Base-by-base conservation (phyloP, 2,329 filamentous ascomycete genomes). In the Claviceps sp. region DNA sequence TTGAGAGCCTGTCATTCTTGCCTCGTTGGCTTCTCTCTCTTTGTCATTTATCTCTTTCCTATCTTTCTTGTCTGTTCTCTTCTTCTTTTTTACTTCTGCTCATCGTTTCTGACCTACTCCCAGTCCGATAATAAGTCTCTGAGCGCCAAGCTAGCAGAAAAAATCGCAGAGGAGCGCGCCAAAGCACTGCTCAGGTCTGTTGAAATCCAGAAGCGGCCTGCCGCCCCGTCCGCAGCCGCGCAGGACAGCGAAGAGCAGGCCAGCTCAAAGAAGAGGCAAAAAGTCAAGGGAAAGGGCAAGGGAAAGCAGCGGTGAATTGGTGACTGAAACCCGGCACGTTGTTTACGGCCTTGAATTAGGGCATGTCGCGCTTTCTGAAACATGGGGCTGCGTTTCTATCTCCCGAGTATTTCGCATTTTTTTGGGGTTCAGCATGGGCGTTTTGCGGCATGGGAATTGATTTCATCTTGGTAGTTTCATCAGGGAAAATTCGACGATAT, bases 151-250 rank as follows among this genome's bases (percentile, higher is more conserved):
- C 64, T 81, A 37, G 71, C 71, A 4, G 75, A 79, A 56, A 75
- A 77, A 64, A 75, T 80, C 55, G 74, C 76, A 2, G 77, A 75
- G 57, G 77, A 79, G 64, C 69, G 71, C 8, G 75, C 74, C 42
- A 77, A 74, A 62, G 74, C 75, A 8, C 65, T 75, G 3, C 63
- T 76, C 49, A 76, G 71, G 58, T 67, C 67, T 1, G 64, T 74
- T 4, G 67, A 71, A 55, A 66, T 67, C 53, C 72, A 74, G 60
- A 73, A 77, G 60, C 66, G 72, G 45, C 63, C 66, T 2, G 68
- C 66, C 1, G 65, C 23, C 4, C 53, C 61, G 38, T 58, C 60
- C 4, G 55, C 61, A 1, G 52, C 61, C 3, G 52, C 53, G 17
- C 56, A 60, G 37, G 56, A 52, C 4, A 47, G 49, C 23, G 54